phyloP scores from a whole-genome alignment of 225 moss, liverwort and hornwort species.

The Bryoerythrophyllum caledonicum region DNA sequence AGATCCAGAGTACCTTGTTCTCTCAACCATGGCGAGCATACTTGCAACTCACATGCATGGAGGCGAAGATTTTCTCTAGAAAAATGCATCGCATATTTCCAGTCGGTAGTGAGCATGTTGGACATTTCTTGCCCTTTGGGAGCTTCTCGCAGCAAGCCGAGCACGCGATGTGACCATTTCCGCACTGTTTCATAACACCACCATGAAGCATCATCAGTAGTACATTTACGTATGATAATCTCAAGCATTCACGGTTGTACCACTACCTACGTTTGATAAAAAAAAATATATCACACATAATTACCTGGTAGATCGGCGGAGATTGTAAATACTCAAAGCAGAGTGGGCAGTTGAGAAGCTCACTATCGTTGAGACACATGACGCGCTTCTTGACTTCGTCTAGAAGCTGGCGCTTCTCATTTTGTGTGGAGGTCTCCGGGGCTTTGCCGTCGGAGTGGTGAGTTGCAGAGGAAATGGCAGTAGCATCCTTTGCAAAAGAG shows the following conservation, averaged over 20 bases:
- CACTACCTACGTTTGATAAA: too few relatives aligned
- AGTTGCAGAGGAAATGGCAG: not conserved
- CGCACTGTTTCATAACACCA: not conserved
- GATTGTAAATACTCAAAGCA: not conserved
- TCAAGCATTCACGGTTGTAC: too few relatives aligned
- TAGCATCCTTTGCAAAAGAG: too few relatives aligned
- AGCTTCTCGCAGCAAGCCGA: too few relatives aligned
- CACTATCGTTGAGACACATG: not conserved
- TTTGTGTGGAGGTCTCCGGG: not conserved
- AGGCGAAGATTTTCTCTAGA: not conserved
- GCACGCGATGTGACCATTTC: too few relatives aligned
- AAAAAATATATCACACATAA: too few relatives aligned
- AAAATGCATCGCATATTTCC: not conserved
- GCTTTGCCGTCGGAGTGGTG: not conserved
- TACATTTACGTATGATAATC: too few relatives aligned
- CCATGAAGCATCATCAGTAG: too few relatives aligned
- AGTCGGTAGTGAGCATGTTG: too few relatives aligned
- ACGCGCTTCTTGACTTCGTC: not conserved
- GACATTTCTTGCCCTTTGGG: not conserved
- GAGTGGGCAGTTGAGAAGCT: not conserved
- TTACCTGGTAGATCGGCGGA: not conserved
- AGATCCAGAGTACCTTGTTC: too few relatives aligned
- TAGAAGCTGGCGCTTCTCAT: not conserved
- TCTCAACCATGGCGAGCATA: too few relatives aligned
- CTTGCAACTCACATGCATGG: not conserved